Evolutionary conservation across 2,329 filamentous ascomycete species (phyloP).

Genomic region (Fusarium nematophilum): DNA sequence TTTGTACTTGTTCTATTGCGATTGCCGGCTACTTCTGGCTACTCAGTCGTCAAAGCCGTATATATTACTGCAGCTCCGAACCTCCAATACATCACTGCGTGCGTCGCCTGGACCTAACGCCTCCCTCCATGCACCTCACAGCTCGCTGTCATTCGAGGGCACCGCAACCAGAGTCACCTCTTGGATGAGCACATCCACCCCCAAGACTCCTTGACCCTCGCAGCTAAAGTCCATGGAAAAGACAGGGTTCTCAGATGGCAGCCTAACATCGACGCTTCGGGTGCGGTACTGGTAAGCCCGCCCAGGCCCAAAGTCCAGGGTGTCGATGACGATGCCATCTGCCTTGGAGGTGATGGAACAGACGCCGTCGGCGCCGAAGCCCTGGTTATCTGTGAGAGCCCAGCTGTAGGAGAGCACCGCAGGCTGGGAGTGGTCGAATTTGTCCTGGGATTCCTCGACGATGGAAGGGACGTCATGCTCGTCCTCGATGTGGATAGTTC

Average conservation of each 20-base stretch:
- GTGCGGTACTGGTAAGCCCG: not conserved
- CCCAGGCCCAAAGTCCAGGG: not conserved
- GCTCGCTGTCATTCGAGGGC: too few relatives aligned
- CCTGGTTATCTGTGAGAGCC: conserved; percentile 5
- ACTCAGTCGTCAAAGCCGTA: too few relatives aligned
- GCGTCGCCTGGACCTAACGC: too few relatives aligned
- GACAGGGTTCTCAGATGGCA: not conserved
- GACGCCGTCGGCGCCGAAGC: conserved; percentile 2
- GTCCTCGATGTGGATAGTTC: too few relatives aligned
- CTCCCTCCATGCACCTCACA: too few relatives aligned
- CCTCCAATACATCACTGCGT: too few relatives aligned
- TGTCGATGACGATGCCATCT: conserved; percentile 8
- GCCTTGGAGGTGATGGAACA: conserved; percentile 8
- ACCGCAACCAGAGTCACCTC: too few relatives aligned
- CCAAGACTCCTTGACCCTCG: not conserved
- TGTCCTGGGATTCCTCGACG: too few relatives aligned
- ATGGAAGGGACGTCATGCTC: too few relatives aligned
- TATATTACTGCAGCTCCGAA: too few relatives aligned
- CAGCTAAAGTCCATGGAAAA: conserved; percentile 9
- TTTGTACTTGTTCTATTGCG: too few relatives aligned
- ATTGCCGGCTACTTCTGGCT: too few relatives aligned
- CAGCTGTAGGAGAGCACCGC: conserved; percentile 9
- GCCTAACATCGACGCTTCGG: not conserved
- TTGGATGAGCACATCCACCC: conserved; percentile 2
- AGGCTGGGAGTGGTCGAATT: not conserved